These are phyloP conservation scores for Suillus placidus DNA, from an alignment of 768 basidiomycete species.

Conservation along the genomic window DNA sequence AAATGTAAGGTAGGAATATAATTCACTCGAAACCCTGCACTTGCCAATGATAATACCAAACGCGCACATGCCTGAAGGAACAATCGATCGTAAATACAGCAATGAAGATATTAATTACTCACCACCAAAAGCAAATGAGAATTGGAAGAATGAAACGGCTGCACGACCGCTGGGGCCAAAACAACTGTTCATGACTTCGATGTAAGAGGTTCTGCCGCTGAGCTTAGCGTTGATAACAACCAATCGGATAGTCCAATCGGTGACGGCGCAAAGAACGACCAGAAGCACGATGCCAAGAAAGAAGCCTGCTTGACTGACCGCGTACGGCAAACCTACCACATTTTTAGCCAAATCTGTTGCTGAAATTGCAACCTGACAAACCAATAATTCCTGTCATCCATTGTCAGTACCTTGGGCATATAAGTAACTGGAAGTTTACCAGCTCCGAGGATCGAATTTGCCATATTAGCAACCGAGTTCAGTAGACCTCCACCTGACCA, in stretches of 20 bases:
- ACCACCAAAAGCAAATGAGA: conserved; percentile 97
- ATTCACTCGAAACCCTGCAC: conserved; percentile 4
- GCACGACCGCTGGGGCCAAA: conserved; percentile 92
- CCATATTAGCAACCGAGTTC: conserved; percentile 90
- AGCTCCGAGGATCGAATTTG: conserved; percentile 93
- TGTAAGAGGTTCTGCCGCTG: conserved; percentile 89
- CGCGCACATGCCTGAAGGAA: conserved; percentile 86
- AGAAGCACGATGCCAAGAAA: conserved; percentile 84
- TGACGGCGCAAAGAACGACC: conserved; percentile 75
- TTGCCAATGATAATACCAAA: conserved; percentile 92
- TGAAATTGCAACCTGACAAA: conserved; percentile 34
- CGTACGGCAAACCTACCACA: conserved; percentile 83
- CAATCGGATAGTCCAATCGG: conserved; percentile 98
- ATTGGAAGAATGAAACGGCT: conserved; percentile 96
- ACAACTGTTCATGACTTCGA: conserved; percentile 91
- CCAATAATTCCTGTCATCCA: conserved; percentile 66
- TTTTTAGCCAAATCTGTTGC: conserved; percentile 14
- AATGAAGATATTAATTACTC: conserved; percentile 22
- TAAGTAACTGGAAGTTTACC: conserved; percentile 46
- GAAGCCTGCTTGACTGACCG: conserved; percentile 93
- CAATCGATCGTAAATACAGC: conserved; percentile 10
- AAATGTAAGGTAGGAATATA: not conserved
- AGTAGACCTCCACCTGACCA: conserved; percentile 73
- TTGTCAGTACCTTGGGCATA: conserved; percentile 19
- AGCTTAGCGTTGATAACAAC: conserved; percentile 96